Conservation (phyloP, 345 rosid genomes). For the Bruguiera parviflora region DNA sequence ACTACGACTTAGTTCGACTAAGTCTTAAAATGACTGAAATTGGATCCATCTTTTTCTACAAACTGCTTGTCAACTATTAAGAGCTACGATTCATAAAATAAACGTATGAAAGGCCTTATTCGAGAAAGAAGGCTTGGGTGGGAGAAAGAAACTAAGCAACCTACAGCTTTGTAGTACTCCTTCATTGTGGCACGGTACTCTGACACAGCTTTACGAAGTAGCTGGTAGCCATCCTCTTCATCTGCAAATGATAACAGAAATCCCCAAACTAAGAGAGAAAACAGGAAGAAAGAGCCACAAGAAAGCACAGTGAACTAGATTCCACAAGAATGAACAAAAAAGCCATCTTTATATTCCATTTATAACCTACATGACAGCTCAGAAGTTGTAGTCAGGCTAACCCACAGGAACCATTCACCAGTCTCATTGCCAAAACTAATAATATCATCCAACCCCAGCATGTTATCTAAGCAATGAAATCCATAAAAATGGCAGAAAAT, state of each 20-base stretch:
- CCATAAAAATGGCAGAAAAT: no score
- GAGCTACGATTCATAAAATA: not conserved
- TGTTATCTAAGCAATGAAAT: no score
- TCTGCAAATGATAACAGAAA: conserved; percentile 23
- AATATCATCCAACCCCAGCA: no score
- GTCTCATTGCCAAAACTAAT: no score
- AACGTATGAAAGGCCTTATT: not conserved
- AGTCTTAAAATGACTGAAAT: no score
- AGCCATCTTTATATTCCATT: not conserved
- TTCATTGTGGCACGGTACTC: conserved; percentile 53
- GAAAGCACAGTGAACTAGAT: not conserved
- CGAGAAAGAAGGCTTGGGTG: not conserved
- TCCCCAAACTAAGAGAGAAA: conserved; percentile 2
- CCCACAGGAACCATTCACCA: no score
- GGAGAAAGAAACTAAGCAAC: conserved; percentile 10
- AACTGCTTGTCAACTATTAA: not conserved
- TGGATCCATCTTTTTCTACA: no score
- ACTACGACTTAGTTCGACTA: no score
- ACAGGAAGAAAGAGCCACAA: not conserved
- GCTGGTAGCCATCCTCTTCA: conserved; percentile 45
- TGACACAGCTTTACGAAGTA: conserved; percentile 51
- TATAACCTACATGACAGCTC: no score
- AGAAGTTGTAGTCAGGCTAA: no score
- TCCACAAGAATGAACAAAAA: not conserved
- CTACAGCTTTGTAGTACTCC: conserved; percentile 52